These are phyloP conservation scores for Hanseniaspora nectarophila DNA, from an alignment of 805 yeast species.

Conservation along the genomic window DNA sequence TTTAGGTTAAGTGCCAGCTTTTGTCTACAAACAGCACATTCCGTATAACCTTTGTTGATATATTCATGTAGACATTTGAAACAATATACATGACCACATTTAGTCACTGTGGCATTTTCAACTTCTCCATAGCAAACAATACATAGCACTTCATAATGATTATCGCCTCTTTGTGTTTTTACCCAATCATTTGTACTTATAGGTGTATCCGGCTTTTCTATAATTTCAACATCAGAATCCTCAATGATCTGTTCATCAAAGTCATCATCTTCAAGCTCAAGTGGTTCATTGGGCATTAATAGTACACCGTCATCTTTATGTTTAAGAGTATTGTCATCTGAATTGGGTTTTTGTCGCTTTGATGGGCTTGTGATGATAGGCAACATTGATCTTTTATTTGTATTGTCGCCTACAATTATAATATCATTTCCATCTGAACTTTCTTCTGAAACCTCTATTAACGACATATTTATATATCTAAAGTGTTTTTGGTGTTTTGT, in stretches of 20 bases:
- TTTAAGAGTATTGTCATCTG: conserved; percentile 13
- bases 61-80: conserved; percentile 39
- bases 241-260: conserved; percentile 30
- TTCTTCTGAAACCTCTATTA: conserved; percentile 16
- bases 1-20: conserved; percentile 27
- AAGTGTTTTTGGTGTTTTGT: not conserved
- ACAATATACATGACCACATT: conserved; percentile 51
- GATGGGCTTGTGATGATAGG: not conserved
- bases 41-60: conserved; percentile 26
- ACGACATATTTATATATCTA: conserved; percentile 16
- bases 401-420: not conserved
- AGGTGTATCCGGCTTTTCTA: conserved; percentile 16
- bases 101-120: conserved; percentile 36
- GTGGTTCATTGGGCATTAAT: not conserved
- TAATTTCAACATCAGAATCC: conserved; percentile 23
- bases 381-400: not conserved
- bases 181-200: conserved; percentile 18
- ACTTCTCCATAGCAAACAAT: conserved; percentile 49
- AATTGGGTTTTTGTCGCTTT: not conserved
- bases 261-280: conserved; percentile 10
- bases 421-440: not conserved
- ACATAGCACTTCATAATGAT: conserved; percentile 27
- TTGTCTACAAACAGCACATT: conserved; percentile 36
- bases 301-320: conserved; percentile 1
- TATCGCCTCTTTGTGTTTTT: conserved; percentile 26